These are phyloP conservation scores for Penicillium desertorum DNA, from an alignment of 495 filamentous ascomycete species.

Conservation along the genomic window DNA sequence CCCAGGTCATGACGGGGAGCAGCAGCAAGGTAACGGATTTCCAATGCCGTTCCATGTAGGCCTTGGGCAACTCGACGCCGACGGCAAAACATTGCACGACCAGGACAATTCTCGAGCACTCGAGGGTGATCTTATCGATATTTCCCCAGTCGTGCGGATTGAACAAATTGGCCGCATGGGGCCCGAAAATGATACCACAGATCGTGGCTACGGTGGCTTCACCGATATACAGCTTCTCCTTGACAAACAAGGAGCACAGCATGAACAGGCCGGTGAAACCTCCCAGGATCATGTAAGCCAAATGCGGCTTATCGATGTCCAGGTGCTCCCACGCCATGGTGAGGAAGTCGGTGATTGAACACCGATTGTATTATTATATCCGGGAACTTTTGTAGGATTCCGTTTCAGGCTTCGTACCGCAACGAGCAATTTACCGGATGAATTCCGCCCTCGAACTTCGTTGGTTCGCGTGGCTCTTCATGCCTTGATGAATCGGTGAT, in stretches of 20 bases:
- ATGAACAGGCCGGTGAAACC: slow-evolving; percentile 99
- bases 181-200: slow-evolving; percentile 96
- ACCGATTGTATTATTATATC: slow-evolving; percentile 8
- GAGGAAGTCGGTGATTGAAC: slow-evolving; percentile 10
- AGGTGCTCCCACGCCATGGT: slow-evolving; percentile 93
- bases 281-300: slow-evolving; percentile 98
- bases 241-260: slow-evolving; percentile 95
- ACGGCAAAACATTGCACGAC: slow-evolving; percentile 99
- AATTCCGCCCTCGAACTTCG: slow-evolving; percentile 28
- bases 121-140: slow-evolving; percentile 90
- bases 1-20: slow-evolving; percentile 95
- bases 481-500: slow-evolving; percentile 26
- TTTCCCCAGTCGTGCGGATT: slow-evolving; percentile 86
- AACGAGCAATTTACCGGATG: slow-evolving; percentile 25
- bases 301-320: slow-evolving; percentile 87
- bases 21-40: slow-evolving; percentile 85
- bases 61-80: slow-evolving; percentile 94
- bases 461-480: slow-evolving; percentile 27
- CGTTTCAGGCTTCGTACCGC: slow-evolving; percentile 8
- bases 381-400: slow-evolving; percentile 5
- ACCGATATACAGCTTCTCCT: slow-evolving; percentile 97
- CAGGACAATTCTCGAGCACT: slow-evolving; percentile 95
- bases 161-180: slow-evolving; percentile 89
- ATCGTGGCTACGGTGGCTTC: slow-evolving; percentile 97
- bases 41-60: slow-evolving; percentile 99